phyloP scores from a whole-genome alignment of 208 protist species.

The Wallacemonas sp. region DNA sequence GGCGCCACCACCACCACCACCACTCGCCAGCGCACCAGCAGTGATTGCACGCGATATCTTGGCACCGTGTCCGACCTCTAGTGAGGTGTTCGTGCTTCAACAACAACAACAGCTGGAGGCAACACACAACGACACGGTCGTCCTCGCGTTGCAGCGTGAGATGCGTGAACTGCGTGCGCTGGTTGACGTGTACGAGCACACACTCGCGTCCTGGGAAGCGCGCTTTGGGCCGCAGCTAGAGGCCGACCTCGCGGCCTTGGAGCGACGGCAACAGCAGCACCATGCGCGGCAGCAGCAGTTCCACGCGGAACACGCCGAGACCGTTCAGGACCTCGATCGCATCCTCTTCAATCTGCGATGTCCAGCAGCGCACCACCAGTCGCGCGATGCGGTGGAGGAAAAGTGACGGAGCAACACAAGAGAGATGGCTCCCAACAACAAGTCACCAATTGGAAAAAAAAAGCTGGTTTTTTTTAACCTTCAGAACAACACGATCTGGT shows the following conservation, averaged over 20 bases:
- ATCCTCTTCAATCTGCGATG: not conserved
- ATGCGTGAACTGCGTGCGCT: not conserved
- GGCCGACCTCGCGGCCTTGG: not conserved
- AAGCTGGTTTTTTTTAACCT: too few species aligned
- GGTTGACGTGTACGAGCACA: not conserved
- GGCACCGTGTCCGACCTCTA: too few species aligned
- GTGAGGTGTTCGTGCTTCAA: too few species aligned
- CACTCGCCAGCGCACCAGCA: too few species aligned
- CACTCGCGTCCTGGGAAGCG: not conserved
- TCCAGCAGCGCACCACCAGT: too few species aligned
- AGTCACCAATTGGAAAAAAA: too few species aligned
- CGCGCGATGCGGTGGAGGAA: not conserved
- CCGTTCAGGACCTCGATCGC: not conserved
- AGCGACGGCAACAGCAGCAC: not conserved
- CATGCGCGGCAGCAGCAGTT: not conserved
- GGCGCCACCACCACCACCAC: not conserved
- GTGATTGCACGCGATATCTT: too few species aligned
- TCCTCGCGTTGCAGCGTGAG: not conserved
- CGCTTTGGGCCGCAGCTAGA: not conserved
- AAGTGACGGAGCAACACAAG: not conserved
- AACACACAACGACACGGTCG: not conserved
- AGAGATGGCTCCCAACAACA: too few species aligned
- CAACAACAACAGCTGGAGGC: too few species aligned
- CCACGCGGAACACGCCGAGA: not conserved
- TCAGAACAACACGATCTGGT: too few species aligned